Evolutionary conservation across 2,329 filamentous ascomycete species (phyloP).

Genomic region (Trichoderma asperellum): DNA sequence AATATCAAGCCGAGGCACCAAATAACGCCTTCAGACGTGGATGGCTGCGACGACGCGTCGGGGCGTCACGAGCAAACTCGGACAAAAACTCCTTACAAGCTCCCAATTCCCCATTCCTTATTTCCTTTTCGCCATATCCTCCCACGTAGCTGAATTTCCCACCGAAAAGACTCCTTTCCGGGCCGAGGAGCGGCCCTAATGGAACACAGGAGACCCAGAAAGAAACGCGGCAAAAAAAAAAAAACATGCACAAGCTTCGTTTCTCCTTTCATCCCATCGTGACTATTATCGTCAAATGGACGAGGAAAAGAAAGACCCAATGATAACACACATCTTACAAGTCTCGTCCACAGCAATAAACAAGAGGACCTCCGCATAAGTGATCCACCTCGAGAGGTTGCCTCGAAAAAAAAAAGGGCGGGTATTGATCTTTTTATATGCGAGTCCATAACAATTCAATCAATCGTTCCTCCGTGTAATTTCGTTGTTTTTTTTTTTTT

Average conservation of each 20-base stretch:
- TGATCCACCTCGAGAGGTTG: not conserved
- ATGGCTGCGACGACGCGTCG: slow-evolving; percentile 1
- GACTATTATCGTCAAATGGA: not conserved
- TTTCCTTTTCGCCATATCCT: not conserved
- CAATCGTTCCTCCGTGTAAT: slow-evolving; percentile 18
- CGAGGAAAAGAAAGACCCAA: slow-evolving; percentile 7
- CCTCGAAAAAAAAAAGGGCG: slow-evolving; percentile 13
- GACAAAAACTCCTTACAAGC: slow-evolving; percentile 3
- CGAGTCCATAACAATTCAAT: slow-evolving; percentile 25
- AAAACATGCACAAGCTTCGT: not conserved
- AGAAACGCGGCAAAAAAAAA: not conserved
- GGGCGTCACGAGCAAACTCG: not conserved
- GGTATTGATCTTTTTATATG: slow-evolving; percentile 27
- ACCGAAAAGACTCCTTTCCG: slow-evolving; percentile 10
- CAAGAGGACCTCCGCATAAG: not conserved
- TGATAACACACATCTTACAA: slow-evolving; percentile 20
- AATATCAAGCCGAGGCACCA: not conserved
- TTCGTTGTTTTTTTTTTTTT: not conserved
- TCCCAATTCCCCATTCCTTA: not conserved
- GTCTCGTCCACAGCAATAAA: slow-evolving; percentile 20
- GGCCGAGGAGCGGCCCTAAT: not conserved
- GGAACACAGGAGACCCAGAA: not conserved
- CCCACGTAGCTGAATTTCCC: slow-evolving; percentile 1
- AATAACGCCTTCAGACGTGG: slow-evolving; percentile 18
- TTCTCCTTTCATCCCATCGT: slow-evolving; percentile 10